Evolutionary conservation across 768 basidiomycete species (phyloP), one percentile per base, ranked within the genome.

Genomic region (Mrakia frigida): DNA sequence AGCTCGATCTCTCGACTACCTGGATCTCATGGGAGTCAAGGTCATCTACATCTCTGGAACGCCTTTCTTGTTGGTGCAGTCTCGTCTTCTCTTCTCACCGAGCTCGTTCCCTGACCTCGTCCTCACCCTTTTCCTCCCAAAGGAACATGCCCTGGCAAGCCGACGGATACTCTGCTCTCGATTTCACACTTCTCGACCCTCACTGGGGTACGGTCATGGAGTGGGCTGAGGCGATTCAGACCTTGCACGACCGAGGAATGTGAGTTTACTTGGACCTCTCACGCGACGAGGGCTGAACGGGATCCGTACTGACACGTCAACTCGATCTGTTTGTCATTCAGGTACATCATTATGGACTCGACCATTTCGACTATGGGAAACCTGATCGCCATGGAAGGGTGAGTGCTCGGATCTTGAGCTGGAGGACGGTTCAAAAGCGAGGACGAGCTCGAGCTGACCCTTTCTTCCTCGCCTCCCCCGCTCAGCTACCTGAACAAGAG

Each of bases 331-430:
- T 28, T 6, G 6, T 56, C n/a, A 2, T 56, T 13, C 21, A 68
- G 65, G 65, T 96, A 94, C 82, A 83, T 95, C 80, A 92, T 97
- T 88, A 86, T 88, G 31, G 94, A 97, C 85, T 93, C 96, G 81
- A 97, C 94, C 2, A 90, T 97, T 74, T 93, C 93, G 16, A 97
- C 94, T 1, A 92, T 96, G 88, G 87, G 87, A 78, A 93, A 96
- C 85, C 85, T 94, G 75, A 86, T 97, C 82, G 28, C 70, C 6
- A 52, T 92, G 80, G 82, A 90, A 70, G 91, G 91, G 93, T 93
- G 78, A 72, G 89, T 81, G 4, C 16, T 16, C 9, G 25, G n/a
- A 28, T 25, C 25, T 25, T 23, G n/a, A 23, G 39, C 73, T 6
- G 6, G 25, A 13, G 25, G 33, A 14, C 31, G 11, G 23, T 72